Base-by-base conservation (phyloP, 495 filamentous ascomycete species). In the Patellaria atrata region DNA sequence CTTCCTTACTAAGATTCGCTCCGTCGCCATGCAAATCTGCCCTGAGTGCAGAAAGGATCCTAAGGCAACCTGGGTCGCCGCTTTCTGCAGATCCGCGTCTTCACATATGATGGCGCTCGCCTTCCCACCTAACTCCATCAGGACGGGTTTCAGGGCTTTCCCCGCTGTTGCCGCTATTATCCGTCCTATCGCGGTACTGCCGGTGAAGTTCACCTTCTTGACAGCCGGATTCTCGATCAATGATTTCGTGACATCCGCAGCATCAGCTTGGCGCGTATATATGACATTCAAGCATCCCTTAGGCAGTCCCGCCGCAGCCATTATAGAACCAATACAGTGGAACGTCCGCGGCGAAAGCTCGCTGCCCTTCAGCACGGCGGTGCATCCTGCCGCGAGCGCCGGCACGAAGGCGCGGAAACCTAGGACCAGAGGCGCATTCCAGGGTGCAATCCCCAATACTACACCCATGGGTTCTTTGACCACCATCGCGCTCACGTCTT, bases 11-110 rank as follows among this genome's bases (percentile, higher is more conserved):
- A 94, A 57, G 51, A 94, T 81, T 17, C 79, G 73, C 60, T 94
- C 86, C 0, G 84, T 92, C 2, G 73, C 70, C 86, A 94, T 89
- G 62, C 86, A 94, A 31, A 91, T 72, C 63, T 94, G 86, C 1
- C 86, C 86, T 15, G 70, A 60, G 29, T 74, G 64, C 49, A 73
- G 44, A 40, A 71, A 72, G 0, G 69, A 57, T 21, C 71, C 65
- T 18, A 66, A 22, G 1, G 65, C 60, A 35, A 64, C 68, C 35
- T 57, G 55, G 22, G 58, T 47, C 4, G 69, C 71, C 8, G 72
- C 71, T 35, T 63, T 62, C 11, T 71, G 59, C 17, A 75, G 38
- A 35, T 76, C 56, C 12, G 71, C 71, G 46, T 75, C 72, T 19
- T 71, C 65, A 28, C 71, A 53, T 1, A 77, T 65, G 34, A 77